A percentile compares a stretch with the other conserved stretches of the same genome.
Conservation (phyloP, 2,329 filamentous ascomycete genomes). For the Colletotrichum endophyticum region DNA sequence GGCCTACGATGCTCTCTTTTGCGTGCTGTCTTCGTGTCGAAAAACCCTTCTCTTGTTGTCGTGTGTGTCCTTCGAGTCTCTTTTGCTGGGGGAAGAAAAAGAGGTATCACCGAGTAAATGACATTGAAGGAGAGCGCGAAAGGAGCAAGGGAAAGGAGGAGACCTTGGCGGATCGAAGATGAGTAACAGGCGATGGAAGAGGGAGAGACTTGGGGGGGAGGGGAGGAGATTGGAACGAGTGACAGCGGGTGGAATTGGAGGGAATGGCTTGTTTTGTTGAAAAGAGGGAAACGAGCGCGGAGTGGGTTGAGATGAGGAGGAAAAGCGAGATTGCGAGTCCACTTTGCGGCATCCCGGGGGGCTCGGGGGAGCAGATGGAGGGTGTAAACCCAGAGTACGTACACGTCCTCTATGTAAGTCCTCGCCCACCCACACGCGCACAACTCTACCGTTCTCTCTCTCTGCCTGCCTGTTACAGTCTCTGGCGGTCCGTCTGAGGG, state of each 20-base stretch:
- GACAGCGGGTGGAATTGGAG: conserved; percentile 31
- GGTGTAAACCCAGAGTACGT: conserved; percentile 11
- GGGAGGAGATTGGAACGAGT: conserved; percentile 45
- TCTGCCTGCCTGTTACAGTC: neutral
- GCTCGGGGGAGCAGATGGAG: neutral
- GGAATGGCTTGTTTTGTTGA: conserved; percentile 45
- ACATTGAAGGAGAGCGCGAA: conserved; percentile 12
- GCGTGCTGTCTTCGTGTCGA: neutral
- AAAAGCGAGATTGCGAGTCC: conserved; percentile 23
- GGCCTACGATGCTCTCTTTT: neutral
- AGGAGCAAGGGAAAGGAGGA: conserved; percentile 16
- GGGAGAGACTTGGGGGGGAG: conserved; percentile 28
- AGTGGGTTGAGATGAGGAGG: conserved; percentile 28
- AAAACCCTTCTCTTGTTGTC: neutral
- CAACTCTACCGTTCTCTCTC: neutral
- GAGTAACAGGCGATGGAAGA: conserved; percentile 19
- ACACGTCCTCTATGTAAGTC: neutral
- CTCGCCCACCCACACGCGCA: neutral
- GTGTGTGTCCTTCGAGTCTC: neutral
- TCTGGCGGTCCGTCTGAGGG: neutral
- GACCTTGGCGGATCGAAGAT: conserved; percentile 18
- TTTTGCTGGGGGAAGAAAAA: conserved; percentile 2
- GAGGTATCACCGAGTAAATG: conserved; percentile 18
- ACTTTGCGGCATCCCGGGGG: conserved; percentile 21
- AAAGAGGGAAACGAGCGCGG: conserved; percentile 34